Evolutionary conservation across 768 basidiomycete species (phyloP).

Genomic region (Bullera alba): DNA sequence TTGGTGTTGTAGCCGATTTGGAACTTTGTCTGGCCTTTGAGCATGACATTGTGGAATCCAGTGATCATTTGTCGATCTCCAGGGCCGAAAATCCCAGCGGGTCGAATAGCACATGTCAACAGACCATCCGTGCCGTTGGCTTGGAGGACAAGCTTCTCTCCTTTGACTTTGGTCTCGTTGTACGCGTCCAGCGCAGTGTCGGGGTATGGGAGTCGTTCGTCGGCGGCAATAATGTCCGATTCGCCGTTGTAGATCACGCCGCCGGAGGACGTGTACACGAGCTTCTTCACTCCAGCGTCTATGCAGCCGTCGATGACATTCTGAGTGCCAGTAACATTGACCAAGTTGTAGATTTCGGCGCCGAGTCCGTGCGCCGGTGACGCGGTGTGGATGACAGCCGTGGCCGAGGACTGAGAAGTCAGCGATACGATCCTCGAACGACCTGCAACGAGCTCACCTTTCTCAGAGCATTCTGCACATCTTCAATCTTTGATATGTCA

Average conservation of each 20-base stretch:
- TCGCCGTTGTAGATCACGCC: conserved; percentile 80
- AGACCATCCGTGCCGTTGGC: conserved; percentile 81
- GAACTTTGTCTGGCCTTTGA: conserved; percentile 76
- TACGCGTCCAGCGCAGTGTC: conserved; percentile 77
- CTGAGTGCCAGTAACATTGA: conserved; percentile 71
- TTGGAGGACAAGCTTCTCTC: conserved; percentile 70
- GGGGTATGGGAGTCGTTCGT: conserved; percentile 76
- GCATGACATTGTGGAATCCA: conserved; percentile 71
- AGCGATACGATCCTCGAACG: background rate
- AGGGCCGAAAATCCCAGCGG: conserved; percentile 93
- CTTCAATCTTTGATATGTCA: conserved; percentile 72
- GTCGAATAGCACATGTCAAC: conserved; percentile 80
- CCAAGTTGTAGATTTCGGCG: conserved; percentile 72
- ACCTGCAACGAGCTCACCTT: conserved; percentile 53
- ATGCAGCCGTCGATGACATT: conserved; percentile 76
- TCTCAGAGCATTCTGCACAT: conserved; percentile 64
- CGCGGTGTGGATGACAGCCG: conserved; percentile 92
- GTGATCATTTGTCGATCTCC: conserved; percentile 81
- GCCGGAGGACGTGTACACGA: conserved; percentile 91
- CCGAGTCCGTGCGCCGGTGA: conserved; percentile 68
- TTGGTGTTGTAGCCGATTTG: conserved; percentile 92
- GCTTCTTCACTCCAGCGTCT: conserved; percentile 62
- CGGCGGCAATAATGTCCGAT: conserved; percentile 67
- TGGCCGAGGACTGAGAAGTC: conserved; percentile 60
- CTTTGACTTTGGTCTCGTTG: conserved; percentile 87